Base-by-base conservation (phyloP, 768 basidiomycete species). In the Phlebiopsis gigantea region DNA sequence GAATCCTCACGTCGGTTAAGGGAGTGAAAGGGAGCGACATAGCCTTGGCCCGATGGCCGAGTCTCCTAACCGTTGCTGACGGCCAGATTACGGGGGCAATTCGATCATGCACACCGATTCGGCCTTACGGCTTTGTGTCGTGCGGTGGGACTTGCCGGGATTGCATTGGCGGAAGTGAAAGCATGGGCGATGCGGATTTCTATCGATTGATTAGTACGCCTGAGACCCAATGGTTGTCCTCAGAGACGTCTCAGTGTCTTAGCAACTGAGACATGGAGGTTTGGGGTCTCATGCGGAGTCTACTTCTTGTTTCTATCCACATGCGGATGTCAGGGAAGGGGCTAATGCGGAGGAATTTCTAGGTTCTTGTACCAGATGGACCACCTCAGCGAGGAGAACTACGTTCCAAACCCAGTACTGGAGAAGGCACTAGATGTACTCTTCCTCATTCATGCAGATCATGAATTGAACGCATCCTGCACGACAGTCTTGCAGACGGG, bases 311-410 rank as follows among this genome's bases (percentile, higher is more conserved):
- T 17, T 4, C 8, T 39, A 17, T 39, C 34, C 34, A 12, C 17
- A n/a, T n/a, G n/a, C n/a, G n/a, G n/a, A n/a, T n/a, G n/a, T n/a
- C n/a, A n/a, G n/a, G n/a, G n/a, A n/a, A n/a, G n/a, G n/a, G n/a
- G n/a, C n/a, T n/a, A n/a, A n/a, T 39, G 8, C 34, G 34, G 34
- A 39, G 34, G 8, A 17, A 39, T 8, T 39, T 39, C 22, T 59
- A 90, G 87, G 6, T 96, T 95, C 77, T 69, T 96, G 49, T 96
- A 93, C 72, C 89, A 93, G 73, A 87, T 95, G 78, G 93, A 95
- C 62, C 84, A 93, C 64, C 75, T 91, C 12, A 79, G 85, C 58
- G 79, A 87, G 68, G 74, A 83, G 64, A 74, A 84, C 61, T 94
- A 92, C 71, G 75, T 68, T 17, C 93, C 93, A 0, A 88, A 90